Evolutionary conservation across 2,329 filamentous ascomycete species (phyloP).

Genomic region (Colletotrichum nymphaeae): DNA sequence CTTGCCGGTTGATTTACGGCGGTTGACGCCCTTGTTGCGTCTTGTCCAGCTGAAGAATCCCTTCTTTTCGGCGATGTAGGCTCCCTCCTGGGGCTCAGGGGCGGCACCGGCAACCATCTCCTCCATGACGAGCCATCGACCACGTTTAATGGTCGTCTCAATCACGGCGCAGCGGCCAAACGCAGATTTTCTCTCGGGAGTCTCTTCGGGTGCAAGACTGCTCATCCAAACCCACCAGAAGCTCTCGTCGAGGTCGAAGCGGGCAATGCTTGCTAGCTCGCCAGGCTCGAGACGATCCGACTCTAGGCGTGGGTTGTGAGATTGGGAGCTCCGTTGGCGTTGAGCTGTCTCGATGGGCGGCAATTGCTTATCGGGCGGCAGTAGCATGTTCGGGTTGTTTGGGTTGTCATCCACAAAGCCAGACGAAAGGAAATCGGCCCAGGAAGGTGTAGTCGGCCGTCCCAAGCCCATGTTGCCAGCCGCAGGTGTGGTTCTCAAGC

Average conservation of each 20-base stretch:
- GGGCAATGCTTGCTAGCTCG: conserved; percentile 91
- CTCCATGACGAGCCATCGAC: conserved; percentile 94
- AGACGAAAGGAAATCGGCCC: conserved; percentile 96
- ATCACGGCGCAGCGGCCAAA: conserved; percentile 94
- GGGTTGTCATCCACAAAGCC: conserved; percentile 86
- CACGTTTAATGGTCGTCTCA: conserved; percentile 84
- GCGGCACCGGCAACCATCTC: conserved; percentile 96
- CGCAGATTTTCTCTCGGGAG: conserved; percentile 84
- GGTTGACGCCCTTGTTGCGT: conserved; percentile 70
- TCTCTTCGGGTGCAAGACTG: conserved; percentile 92
- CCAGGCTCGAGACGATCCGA: conserved; percentile 84
- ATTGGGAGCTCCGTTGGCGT: conserved; percentile 87
- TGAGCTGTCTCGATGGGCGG: conserved; percentile 82
- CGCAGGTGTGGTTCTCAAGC: conserved; percentile 73
- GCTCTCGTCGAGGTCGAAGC: conserved; percentile 88
- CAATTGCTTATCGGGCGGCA: conserved; percentile 92
- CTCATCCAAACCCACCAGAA: conserved; percentile 99
- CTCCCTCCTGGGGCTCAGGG: conserved; percentile 83
- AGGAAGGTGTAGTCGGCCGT: conserved; percentile 93
- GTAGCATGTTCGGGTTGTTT: conserved; percentile 74
- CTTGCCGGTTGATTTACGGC: conserved; percentile 79
- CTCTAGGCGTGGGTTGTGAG: conserved; percentile 79
- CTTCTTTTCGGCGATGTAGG: conserved; percentile 96
- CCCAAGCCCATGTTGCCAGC: conserved; percentile 76
- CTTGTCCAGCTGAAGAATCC: conserved; percentile 89